Evolutionary conservation across 1,284 basidiomycete genomes (phyloP).

Genomic region (Apiotrichum montevideense): DNA sequence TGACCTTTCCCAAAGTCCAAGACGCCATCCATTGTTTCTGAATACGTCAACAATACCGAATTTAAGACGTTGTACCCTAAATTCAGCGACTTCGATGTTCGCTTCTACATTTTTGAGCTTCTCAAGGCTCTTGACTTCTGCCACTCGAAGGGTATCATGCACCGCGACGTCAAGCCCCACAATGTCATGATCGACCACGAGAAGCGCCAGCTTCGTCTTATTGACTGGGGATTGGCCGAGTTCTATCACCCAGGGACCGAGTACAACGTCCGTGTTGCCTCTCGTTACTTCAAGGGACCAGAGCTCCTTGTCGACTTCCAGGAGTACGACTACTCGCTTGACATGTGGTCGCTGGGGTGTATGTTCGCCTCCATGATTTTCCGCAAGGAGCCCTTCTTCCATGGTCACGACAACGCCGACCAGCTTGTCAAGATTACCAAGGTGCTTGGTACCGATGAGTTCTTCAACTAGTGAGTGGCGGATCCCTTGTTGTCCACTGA

Average conservation of each 20-base stretch:
- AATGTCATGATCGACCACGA: conserved; percentile 99
- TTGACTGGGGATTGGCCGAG: conserved; percentile 98
- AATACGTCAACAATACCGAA: conserved; percentile 97
- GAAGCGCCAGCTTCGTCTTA: conserved; percentile 88
- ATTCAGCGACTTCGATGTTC: conserved; percentile 89
- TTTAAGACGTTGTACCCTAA: conserved; percentile 96
- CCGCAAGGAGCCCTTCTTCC: conserved; percentile 99
- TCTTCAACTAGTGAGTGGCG: conserved; percentile 56
- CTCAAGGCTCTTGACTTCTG: conserved; percentile 97
- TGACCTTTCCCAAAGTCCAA: conserved; percentile 56
- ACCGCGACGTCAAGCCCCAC: conserved; percentile 97
- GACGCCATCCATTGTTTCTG: conserved; percentile 95
- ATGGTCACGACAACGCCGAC: conserved; percentile 98
- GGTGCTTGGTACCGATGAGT: conserved; percentile 91
- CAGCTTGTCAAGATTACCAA: conserved; percentile 98
- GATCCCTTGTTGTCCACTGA: no score
- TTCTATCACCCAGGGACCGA: conserved; percentile 98
- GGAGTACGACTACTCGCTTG: conserved; percentile 92
- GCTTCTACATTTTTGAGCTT: conserved; percentile 94
- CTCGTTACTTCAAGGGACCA: conserved; percentile 96
- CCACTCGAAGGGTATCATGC: conserved; percentile 98
- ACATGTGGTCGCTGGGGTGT: conserved; percentile 98
- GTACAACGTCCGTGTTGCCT: conserved; percentile 96
- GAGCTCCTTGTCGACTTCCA: conserved; percentile 97
- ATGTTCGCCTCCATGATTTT: conserved; percentile 99